Conservation (phyloP, 257 asterid species). For the Solanum appendiculatum region DNA sequence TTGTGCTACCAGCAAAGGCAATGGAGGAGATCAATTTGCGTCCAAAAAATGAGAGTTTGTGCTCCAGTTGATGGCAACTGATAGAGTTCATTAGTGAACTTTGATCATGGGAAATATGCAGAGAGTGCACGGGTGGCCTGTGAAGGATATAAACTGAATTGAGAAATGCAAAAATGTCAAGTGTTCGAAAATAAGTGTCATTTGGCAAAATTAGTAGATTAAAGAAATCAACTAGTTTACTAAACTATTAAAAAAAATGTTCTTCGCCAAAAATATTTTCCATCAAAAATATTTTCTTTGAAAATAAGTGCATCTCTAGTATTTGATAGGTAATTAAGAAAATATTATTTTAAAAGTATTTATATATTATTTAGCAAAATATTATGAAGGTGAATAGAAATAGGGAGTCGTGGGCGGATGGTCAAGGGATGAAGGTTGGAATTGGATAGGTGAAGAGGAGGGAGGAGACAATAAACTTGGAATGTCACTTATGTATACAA, state of each 20-base stretch:
- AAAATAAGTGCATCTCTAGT: no score
- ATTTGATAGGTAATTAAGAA: no score
- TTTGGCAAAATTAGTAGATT: background rate
- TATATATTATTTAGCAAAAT: no score
- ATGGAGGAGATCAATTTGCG: slow-evolving; percentile 22
- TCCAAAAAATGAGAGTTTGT: slow-evolving; percentile 2
- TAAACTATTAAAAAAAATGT: no score
- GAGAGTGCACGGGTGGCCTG: background rate
- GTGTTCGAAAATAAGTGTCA: background rate
- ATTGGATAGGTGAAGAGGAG: background rate
- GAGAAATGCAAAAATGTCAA: background rate
- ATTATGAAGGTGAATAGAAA: no score
- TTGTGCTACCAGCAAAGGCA: slow-evolving; percentile 13
- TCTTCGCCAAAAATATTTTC: no score
- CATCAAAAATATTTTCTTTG: no score
- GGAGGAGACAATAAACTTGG: no score
- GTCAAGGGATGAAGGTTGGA: no score
- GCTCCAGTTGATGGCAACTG: slow-evolving; percentile 7
- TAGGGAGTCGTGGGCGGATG: background rate
- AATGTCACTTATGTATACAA: background rate
- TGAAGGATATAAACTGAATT: background rate
- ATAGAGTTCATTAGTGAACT: slow-evolving; percentile 28
- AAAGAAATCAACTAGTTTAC: background rate
- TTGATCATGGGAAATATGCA: background rate
- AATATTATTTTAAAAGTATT: no score